Evolutionary conservation across 805 yeast genomes (phyloP), one percentile per base, ranked within the genome.

Genomic region (Hanseniaspora jakobsenii): DNA sequence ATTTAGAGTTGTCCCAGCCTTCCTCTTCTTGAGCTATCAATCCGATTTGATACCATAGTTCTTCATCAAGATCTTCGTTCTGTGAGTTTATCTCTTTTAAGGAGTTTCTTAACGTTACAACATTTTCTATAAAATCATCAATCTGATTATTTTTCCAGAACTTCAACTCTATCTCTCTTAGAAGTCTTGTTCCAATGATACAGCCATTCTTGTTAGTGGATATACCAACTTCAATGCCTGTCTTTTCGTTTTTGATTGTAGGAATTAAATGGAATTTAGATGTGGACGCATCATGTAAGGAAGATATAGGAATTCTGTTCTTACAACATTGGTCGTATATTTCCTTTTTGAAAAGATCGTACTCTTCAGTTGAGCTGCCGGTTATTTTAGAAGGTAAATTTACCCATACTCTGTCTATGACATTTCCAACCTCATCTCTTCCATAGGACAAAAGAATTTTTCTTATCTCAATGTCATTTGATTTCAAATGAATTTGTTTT

Each of bases 121-220:
- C 73, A 45, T 75, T 77, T 13, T 64, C 61, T 51, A 94, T 79
- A 2, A 83, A 72, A 19, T 69, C 70, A 16, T 78, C 87, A 17
- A 87, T 71, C 53, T 85, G 74, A 3, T 65, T 52, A 0, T 96
- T 95, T 21, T 40, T 46, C 41, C 43, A 35, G 36, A 87, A 63
- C 4, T 70, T 61, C 24, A 72, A 66, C 1, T 75, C 73, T 32
- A 84, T 62, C 49, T 82, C 93, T 50, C 96, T 66, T 53, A 77
- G 81, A 53, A 87, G 71, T 52, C 94, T 69, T 44, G 77, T 73
- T 1, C 95, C 94, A 41, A 87, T 65, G 41, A 84, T 74, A 63
- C 96, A 87, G 4, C 96, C 95, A 61, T 81, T 81, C 0, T 95
- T 94, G 21, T 78, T 73, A 0, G 96, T 87, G 2, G 89, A 76